A percentile compares a stretch with the other conserved stretches of the same genome.
Evolutionary conservation across 441 rosid species (phyloP).

Genomic region (Melastoma candidum): DNA sequence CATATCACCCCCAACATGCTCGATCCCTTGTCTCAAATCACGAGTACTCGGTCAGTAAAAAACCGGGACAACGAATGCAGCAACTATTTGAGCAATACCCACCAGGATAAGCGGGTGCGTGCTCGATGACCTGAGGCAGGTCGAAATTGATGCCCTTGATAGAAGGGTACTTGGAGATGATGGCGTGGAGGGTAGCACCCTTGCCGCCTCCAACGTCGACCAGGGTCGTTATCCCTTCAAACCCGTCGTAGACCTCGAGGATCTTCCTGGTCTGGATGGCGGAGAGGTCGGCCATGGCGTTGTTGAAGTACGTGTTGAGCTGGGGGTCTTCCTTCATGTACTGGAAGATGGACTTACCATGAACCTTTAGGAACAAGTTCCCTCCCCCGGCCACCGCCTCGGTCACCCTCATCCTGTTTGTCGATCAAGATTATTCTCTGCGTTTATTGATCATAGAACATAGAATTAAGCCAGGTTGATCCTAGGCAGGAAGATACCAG

Average conservation of each 20-base stretch:
- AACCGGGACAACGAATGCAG: too few relatives aligned
- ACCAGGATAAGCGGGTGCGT: conserved; percentile 9
- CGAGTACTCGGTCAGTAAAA: too few relatives aligned
- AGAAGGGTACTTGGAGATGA: conserved; percentile 9
- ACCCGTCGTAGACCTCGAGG: conserved; percentile 5
- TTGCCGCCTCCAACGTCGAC: conserved; percentile 14
- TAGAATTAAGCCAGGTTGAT: too few relatives aligned
- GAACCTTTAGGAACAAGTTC: conserved; percentile 1
- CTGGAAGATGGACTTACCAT: not conserved
- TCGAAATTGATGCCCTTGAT: conserved; percentile 16
- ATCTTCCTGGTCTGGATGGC: not conserved
- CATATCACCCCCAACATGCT: conserved; percentile 20
- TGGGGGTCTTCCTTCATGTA: conserved; percentile 1
- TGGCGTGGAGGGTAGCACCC: not conserved
- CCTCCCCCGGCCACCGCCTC: conserved; percentile 13
- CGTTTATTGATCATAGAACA: too few relatives aligned
- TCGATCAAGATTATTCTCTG: too few relatives aligned
- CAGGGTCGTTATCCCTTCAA: conserved; percentile 1
- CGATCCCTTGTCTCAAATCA: conserved; percentile 5
- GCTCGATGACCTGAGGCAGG: conserved; percentile 12
- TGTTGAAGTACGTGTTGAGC: conserved; percentile 5
- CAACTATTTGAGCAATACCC: too few relatives aligned
- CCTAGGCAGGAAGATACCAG: not conserved
- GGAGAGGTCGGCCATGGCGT: conserved; percentile 5
- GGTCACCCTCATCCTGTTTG: too few relatives aligned